Percentiles rank a stretch among this genome's conserved stretches.
Conservation (phyloP, 306 rosid species). For the Quercus glauca region DNA sequence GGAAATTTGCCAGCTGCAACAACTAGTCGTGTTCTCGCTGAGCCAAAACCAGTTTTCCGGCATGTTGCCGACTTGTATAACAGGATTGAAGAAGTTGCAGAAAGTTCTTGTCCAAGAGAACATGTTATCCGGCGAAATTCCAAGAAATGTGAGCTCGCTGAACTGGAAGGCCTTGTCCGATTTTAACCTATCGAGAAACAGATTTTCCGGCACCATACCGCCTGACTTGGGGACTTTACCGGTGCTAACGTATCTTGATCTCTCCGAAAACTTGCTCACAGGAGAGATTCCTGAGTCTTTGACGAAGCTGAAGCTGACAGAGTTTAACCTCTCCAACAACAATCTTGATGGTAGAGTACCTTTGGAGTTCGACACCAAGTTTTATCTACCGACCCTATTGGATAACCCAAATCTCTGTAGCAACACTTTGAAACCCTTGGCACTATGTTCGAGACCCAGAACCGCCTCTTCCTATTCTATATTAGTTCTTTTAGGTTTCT, state of each 20-base stretch:
- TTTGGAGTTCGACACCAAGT: conserved; percentile 36
- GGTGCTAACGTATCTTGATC: conserved; percentile 59
- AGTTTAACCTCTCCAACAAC: conserved; percentile 64
- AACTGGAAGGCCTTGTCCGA: conserved; percentile 54
- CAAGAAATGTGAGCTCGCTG: conserved; percentile 30
- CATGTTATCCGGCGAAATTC: conserved; percentile 52
- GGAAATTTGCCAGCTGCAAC: conserved; percentile 43
- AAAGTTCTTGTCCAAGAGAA: conserved; percentile 63
- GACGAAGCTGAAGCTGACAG: conserved; percentile 52
- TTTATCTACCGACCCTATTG: conserved; percentile 34
- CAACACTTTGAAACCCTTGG: conserved; percentile 40
- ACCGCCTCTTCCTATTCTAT: conserved; percentile 27
- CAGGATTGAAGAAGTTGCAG: conserved; percentile 50
- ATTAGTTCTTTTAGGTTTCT: conserved; percentile 28
- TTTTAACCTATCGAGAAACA: conserved; percentile 58
- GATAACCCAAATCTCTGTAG: conserved; percentile 72
- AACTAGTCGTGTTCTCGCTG: conserved; percentile 36
- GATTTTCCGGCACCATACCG: conserved; percentile 59
- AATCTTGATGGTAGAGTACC: conserved; percentile 62
- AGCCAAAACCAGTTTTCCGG: conserved; percentile 57
- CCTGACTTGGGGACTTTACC: conserved; percentile 51
- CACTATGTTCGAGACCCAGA: conserved; percentile 41
- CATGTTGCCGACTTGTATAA: conserved; percentile 55
- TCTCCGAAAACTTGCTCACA: conserved; percentile 50
- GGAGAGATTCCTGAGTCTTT: conserved; percentile 66